A percentile compares a stretch with the other conserved stretches of the same genome.
Evolutionary conservation across 2,329 filamentous ascomycete genomes (phyloP).

Genomic region (Ophiocordyceps camponoti-saundersi): DNA sequence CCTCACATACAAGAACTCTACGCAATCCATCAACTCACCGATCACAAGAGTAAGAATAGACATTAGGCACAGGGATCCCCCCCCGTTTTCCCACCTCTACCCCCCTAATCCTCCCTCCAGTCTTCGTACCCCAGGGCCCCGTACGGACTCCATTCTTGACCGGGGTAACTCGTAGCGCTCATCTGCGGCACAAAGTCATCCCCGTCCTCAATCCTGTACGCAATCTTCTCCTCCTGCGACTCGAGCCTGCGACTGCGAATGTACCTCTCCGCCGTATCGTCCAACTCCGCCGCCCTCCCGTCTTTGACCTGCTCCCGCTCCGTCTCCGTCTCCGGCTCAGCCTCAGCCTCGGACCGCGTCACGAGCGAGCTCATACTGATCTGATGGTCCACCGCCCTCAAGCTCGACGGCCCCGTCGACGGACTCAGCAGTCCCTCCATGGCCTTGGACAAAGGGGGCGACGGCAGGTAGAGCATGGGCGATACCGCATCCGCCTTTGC

Average conservation of each 20-base stretch:
- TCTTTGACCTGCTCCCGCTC: not conserved
- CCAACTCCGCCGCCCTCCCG: slow-evolving; percentile 15
- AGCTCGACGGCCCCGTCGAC: not conserved
- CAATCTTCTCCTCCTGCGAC: slow-evolving; percentile 37
- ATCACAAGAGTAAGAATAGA: too few species aligned
- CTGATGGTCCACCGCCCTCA: not conserved
- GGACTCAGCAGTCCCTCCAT: not conserved
- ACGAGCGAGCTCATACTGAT: not conserved
- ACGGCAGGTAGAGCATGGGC: not conserved
- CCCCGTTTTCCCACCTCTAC: not conserved
- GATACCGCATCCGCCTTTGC: not conserved
- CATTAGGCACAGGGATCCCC: not conserved
- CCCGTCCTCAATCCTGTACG: slow-evolving; percentile 19
- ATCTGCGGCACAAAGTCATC: slow-evolving; percentile 31
- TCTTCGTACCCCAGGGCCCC: slow-evolving; percentile 14
- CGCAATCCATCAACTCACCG: not conserved
- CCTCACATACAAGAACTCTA: not conserved
- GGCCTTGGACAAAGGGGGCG: slow-evolving; percentile 1
- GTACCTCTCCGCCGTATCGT: slow-evolving; percentile 25
- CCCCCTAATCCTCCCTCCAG: slow-evolving; percentile 6
- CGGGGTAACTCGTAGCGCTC: slow-evolving; percentile 52
- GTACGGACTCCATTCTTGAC: slow-evolving; percentile 53
- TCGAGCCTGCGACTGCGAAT: slow-evolving; percentile 25
- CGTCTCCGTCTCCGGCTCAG: not conserved
- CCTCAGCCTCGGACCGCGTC: not conserved